phyloP scores from a whole-genome alignment of 768 basidiomycete species.

The Kwoniella dendrophila region DNA sequence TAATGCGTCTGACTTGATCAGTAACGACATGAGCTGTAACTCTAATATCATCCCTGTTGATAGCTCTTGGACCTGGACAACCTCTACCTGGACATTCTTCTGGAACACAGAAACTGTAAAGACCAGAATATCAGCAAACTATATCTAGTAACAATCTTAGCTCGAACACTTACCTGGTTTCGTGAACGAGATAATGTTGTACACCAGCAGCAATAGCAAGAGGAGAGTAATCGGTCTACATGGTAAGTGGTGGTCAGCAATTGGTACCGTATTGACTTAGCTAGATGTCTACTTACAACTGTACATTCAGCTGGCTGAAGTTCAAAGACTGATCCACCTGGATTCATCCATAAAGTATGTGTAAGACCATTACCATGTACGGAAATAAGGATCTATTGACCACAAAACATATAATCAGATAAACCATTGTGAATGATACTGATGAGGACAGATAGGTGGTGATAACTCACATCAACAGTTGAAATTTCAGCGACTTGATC shows the following conservation, averaged over 20 bases:
- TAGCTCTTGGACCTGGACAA: conserved; percentile 18
- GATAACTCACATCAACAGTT: conserved; percentile 33
- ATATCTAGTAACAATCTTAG: not conserved
- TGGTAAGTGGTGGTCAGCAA: not conserved
- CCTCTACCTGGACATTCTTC: conserved; percentile 29
- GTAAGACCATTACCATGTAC: conserved; percentile 47
- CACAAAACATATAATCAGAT: not conserved
- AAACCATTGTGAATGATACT: no score
- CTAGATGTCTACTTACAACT: conserved; percentile 19
- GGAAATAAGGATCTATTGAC: conserved; percentile 29
- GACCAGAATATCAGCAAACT: not conserved
- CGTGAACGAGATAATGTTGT: conserved; percentile 32
- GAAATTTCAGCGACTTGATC: conserved; percentile 35
- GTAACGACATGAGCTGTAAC: conserved; percentile 29
- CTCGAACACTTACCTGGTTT: conserved; percentile 19
- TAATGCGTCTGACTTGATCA: conserved; percentile 26
- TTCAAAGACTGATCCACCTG: conserved; percentile 29
- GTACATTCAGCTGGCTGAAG: conserved; percentile 31
- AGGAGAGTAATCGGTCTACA: conserved; percentile 36
- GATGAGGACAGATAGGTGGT: not conserved
- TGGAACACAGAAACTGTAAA: conserved; percentile 33
- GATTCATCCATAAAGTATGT: conserved; percentile 38
- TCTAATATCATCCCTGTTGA: conserved; percentile 26
- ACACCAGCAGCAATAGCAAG: conserved; percentile 31
- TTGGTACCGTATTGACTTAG: no score